Conservation (phyloP, 2,329 filamentous ascomycete species). For the Capronia americana region DNA sequence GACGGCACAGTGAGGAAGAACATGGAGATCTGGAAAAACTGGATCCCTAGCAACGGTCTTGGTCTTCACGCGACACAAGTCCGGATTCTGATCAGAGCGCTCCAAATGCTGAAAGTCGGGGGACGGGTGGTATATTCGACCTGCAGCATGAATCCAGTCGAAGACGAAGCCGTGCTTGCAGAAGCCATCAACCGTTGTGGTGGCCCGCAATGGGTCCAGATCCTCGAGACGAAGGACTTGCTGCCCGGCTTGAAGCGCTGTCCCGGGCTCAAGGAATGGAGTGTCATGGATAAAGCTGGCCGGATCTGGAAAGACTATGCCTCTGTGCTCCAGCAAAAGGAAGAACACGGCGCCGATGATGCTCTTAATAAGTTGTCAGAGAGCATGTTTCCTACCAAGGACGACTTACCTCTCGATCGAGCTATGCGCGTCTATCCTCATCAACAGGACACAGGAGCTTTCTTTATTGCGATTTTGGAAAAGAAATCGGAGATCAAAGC, state of each 20-base stretch:
- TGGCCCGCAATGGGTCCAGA: conserved; percentile 77
- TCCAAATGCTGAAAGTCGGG: conserved; percentile 95
- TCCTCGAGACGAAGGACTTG: conserved; percentile 81
- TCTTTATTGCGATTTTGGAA: conserved; percentile 95
- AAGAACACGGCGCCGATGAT: conserved; percentile 59
- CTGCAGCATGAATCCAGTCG: conserved; percentile 97
- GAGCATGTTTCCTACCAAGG: conserved; percentile 80
- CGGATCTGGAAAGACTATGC: conserved; percentile 81
- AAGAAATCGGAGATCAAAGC: conserved; percentile 87
- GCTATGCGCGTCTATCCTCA: conserved; percentile 96
- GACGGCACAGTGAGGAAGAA: conserved; percentile 96
- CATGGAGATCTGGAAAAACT: conserved; percentile 90
- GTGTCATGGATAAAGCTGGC: conserved; percentile 85
- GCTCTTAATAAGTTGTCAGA: conserved; percentile 73
- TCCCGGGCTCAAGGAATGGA: conserved; percentile 81
- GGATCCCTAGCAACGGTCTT: conserved; percentile 84
- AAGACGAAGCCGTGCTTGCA: conserved; percentile 92
- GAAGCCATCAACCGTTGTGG: conserved; percentile 90
- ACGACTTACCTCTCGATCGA: conserved; percentile 76
- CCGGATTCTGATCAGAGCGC: conserved; percentile 84
- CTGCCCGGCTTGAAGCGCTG: conserved; percentile 78
- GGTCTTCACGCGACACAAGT: conserved; percentile 87
- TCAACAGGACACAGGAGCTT: conserved; percentile 92
- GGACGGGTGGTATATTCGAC: conserved; percentile 97
- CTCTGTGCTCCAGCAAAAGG: conserved; percentile 72